Conservation (phyloP, 2,329 filamentous ascomycete genomes). For the Exophiala phaeomuriformis region DNA sequence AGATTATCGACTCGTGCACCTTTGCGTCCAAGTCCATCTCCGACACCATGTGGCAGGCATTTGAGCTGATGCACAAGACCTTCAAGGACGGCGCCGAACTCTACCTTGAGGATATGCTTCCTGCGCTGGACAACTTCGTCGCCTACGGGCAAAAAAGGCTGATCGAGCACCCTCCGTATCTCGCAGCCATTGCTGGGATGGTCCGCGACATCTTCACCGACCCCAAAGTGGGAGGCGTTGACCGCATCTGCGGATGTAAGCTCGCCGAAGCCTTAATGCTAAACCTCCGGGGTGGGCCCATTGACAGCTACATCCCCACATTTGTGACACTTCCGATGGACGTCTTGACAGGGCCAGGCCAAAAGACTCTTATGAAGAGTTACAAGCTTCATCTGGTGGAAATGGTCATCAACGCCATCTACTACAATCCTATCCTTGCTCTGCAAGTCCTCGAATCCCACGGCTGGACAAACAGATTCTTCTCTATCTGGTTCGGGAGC, state of each 20-base stretch:
- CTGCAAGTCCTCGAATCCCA: conserved; percentile 84
- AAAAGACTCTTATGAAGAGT: conserved; percentile 68
- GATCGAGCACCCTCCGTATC: conserved; percentile 74
- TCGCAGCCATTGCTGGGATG: conserved; percentile 86
- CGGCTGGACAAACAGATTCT: conserved; percentile 97
- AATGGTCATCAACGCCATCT: conserved; percentile 96
- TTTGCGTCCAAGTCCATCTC: conserved; percentile 96
- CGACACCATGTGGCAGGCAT: conserved; percentile 95
- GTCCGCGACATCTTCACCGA: conserved; percentile 91
- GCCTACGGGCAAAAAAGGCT: conserved; percentile 80
- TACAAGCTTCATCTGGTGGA: conserved; percentile 97
- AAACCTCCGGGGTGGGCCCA: conserved; percentile 69
- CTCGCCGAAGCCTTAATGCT: conserved; percentile 96
- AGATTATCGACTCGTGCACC: conserved; percentile 98
- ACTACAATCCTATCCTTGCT: conserved; percentile 86
- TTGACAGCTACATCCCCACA: conserved; percentile 79
- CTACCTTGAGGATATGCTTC: conserved; percentile 97
- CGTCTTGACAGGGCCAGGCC: conserved; percentile 65
- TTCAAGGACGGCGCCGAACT: conserved; percentile 97
- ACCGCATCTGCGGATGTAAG: conserved; percentile 95
- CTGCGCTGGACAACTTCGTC: conserved; percentile 94
- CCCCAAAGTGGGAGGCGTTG: conserved; percentile 84
- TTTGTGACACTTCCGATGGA: conserved; percentile 88
- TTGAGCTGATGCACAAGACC: conserved; percentile 90
- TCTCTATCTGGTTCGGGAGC: conserved; percentile 94